phyloP scores from a whole-genome alignment of 108 stramenopile genomes.

The Thalassiosira profunda region DNA sequence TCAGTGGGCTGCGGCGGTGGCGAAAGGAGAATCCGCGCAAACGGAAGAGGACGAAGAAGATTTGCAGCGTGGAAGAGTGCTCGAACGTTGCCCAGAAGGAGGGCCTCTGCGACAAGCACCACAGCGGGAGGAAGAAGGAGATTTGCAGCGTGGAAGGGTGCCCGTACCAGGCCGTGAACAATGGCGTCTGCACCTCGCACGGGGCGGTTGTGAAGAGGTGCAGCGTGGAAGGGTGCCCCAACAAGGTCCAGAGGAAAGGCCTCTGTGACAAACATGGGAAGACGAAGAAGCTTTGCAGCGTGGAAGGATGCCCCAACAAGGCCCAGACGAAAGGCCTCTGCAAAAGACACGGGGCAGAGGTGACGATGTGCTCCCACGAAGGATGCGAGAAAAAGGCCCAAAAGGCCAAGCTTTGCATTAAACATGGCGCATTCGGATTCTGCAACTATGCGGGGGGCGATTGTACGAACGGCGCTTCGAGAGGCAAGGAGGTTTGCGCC shows the following conservation, averaged over 20 bases:
- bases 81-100: constrained; percentile 2
- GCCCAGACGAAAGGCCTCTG: not conserved
- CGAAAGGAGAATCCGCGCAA: too few relatives aligned
- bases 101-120: constrained; percentile 1
- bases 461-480: too few relatives aligned
- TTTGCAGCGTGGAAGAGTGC: not conserved
- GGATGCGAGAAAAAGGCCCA: not conserved
- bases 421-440: not conserved
- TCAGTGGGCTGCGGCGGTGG: too few relatives aligned
- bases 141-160: constrained; percentile 5
- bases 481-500: too few relatives aligned
- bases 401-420: not conserved
- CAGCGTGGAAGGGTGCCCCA: not conserved
- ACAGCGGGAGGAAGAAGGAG: constrained; percentile 11
- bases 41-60: constrained; percentile 1
- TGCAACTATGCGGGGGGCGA: too few relatives aligned
- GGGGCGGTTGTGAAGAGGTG: constrained; percentile 10
- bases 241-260: not conserved
- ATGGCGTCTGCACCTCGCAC: constrained; percentile 18
- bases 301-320: not conserved
- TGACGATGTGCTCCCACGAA: not conserved
- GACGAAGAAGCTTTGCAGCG: not conserved
- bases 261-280: not conserved
- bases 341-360: constrained; percentile 3
- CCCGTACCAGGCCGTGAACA: constrained; percentile 11